phyloP scores from a whole-genome alignment of 345 rosid genomes.

The Corchorus capsularis region DNA sequence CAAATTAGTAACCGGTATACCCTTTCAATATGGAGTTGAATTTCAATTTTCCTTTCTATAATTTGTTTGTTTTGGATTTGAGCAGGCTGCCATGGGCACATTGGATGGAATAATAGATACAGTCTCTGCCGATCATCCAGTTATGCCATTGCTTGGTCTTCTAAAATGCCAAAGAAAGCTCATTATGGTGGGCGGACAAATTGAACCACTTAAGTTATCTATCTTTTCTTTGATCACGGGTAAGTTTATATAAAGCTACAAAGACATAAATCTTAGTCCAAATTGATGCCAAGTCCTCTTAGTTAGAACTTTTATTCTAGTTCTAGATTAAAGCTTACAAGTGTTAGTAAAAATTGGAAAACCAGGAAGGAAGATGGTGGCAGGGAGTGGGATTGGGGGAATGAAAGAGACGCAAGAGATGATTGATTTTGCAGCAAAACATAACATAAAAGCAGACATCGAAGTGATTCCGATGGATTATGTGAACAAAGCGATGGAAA shows the following conservation, averaged over 20 bases:
- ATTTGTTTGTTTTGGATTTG: neutral
- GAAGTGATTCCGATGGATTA: constrained; percentile 52
- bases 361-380: constrained; percentile 47
- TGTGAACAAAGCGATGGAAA: constrained; percentile 56
- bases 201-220: constrained; percentile 46
- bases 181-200: constrained; percentile 52
- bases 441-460: constrained; percentile 47
- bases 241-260: constrained; percentile 13
- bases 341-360: neutral
- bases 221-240: constrained; percentile 41
- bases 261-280: no score
- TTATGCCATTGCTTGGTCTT: constrained; percentile 48
- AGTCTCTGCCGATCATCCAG: constrained; percentile 46
- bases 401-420: constrained; percentile 61
- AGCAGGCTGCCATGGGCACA: constrained; percentile 40
- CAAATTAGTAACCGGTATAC: no score
- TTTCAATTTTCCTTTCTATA: neutral
- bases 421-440: constrained; percentile 53
- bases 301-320: no score
- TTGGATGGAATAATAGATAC: constrained; percentile 70
- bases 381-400: constrained; percentile 51
- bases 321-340: no score
- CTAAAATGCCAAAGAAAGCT: constrained; percentile 54
- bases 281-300: no score
- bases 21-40: no score